Evolutionary conservation across 306 rosid species (phyloP), one percentile per base, ranked within the genome.

Genomic region (Dicorynia guianensis): DNA sequence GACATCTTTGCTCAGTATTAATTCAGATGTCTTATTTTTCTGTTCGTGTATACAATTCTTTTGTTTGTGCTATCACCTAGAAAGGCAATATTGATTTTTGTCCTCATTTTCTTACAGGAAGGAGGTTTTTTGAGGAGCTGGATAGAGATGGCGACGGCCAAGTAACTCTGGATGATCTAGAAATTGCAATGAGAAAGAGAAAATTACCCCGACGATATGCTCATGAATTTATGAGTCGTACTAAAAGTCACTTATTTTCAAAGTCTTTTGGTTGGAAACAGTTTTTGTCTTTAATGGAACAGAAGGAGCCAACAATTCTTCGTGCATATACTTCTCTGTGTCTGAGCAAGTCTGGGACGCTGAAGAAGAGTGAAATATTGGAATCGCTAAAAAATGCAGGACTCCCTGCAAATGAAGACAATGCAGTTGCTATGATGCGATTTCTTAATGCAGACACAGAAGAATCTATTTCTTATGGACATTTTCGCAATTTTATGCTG

Each of bases 71-170:
- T 76, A 47, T 76, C 74, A 48, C 74, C 55, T 64, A 49, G 59
- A 63, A 72, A 56, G 69, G 36, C 54, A 52, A 13, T 17, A 49
- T 72, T 49, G 39, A 61, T 40, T 80, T 67, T 79, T 67, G 53
- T 20, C 64, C 44, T 38, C 79, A 56, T 80, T 62, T 79, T 72
- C 65, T 11, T 77, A 69, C 77, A 96, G 99, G 99, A 75, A 93
- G 86, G 86, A 93, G 96, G 83, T 96, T 96, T 85, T 96, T 96
- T 90, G 98, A 96, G 83, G 99, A 96, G 78, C 80, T 96, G 74
- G 99, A 96, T 82, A 89, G 97, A 74, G 99, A 96, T 82, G 89
- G 99, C 9, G 98, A 96, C 78, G 99, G 99, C 74, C 93, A 91
- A 85, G 96, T 96, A 83, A 96, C 85, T 81, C 64, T 89, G 71